A percentile compares a stretch with the other conserved stretches of the same genome.
Evolutionary conservation across 108 stramenopile species (phyloP).

Genomic region (Nannochloropsis gaditana): DNA sequence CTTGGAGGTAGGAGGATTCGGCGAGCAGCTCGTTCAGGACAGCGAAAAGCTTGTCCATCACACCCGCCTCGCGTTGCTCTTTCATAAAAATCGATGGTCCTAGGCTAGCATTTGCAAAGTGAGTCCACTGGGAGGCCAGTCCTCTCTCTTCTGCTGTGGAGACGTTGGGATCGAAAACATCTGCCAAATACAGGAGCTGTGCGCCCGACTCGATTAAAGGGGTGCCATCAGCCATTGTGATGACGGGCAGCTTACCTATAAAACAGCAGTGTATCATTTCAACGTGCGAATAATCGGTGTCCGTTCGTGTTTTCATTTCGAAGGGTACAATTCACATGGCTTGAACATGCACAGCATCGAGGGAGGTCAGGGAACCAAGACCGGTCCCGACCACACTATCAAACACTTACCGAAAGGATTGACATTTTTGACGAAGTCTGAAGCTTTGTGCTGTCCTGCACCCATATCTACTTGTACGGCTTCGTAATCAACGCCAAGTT

Average conservation of each 20-base stretch:
- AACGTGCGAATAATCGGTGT: too few relatives aligned
- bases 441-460: background rate
- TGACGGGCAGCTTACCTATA: background rate
- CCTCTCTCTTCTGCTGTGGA: background rate
- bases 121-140: background rate
- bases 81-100: constrained; percentile 8
- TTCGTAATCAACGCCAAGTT: background rate
- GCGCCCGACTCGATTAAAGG: background rate
- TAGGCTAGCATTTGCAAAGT: background rate
- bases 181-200: constrained; percentile 5
- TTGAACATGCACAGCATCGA: too few relatives aligned
- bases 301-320: too few relatives aligned
- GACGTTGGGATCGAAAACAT: background rate
- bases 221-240: constrained; percentile 12
- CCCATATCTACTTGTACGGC: constrained; percentile 14
- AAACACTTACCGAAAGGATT: background rate
- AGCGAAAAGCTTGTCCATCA: background rate
- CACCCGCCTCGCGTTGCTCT: background rate
- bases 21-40: constrained; percentile 3
- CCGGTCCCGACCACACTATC: background rate
- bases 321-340: too few relatives aligned
- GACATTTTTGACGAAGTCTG: background rate
- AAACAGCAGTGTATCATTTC: too few relatives aligned
- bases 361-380: too few relatives aligned
- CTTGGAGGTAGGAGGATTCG: background rate